phyloP scores from a whole-genome alignment of 306 rosid species.

The Adenanthera pavonina region DNA sequence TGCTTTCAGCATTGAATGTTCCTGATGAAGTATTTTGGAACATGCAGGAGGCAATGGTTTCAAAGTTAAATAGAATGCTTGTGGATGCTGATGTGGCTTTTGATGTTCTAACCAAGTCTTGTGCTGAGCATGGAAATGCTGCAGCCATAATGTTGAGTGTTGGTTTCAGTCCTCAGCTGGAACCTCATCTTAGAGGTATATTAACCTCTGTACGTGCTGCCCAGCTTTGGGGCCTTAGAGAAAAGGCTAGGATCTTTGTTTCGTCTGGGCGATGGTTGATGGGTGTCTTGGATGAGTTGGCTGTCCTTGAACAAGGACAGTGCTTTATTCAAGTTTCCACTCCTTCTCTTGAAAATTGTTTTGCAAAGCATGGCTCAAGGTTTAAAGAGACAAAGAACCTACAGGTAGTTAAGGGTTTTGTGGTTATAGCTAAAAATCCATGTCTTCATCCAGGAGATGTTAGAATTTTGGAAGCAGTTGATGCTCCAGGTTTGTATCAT shows the following conservation, averaged over 20 bases:
- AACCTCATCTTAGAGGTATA: slow-evolving; percentile 88
- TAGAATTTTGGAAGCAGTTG: slow-evolving; percentile 87
- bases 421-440: slow-evolving; percentile 71
- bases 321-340: slow-evolving; percentile 68
- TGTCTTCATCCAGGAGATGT: slow-evolving; percentile 85
- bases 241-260: slow-evolving; percentile 72
- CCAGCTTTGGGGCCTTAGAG: slow-evolving; percentile 72
- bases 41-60: slow-evolving; percentile 70
- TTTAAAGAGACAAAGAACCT: slow-evolving; percentile 54
- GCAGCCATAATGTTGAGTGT: slow-evolving; percentile 95
- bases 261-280: slow-evolving; percentile 69
- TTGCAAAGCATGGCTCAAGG: slow-evolving; percentile 64
- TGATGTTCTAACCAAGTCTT: slow-evolving; percentile 66
- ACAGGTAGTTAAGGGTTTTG: slow-evolving; percentile 54
- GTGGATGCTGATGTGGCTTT: slow-evolving; percentile 62
- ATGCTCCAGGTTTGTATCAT: slow-evolving; percentile 73
- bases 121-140: slow-evolving; percentile 78
- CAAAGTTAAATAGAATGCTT: slow-evolving; percentile 52
- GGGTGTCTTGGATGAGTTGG: slow-evolving; percentile 71
- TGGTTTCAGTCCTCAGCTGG: slow-evolving; percentile 79
- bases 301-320: slow-evolving; percentile 65
- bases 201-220: slow-evolving; percentile 64
- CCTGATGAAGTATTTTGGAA: slow-evolving; percentile 59
- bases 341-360: slow-evolving; percentile 62
- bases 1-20: slow-evolving; percentile 59